Base-by-base conservation (phyloP, 169 alveolate genomes). In the Amoebophrya sp. region DNA sequence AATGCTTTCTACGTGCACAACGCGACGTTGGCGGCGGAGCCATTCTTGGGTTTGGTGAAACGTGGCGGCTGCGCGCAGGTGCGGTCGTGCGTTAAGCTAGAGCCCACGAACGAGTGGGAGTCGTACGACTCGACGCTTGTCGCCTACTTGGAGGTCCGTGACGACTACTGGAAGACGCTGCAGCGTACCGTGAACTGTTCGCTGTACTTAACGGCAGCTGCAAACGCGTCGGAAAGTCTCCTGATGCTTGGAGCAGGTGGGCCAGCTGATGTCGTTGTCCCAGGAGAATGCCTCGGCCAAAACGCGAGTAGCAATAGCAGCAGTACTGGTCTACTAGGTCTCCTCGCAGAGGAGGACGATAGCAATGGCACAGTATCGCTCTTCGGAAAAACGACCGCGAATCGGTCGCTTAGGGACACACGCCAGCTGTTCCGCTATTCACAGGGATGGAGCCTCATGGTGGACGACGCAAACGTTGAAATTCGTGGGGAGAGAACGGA, bases 1-100 rank as follows among this genome's bases (percentile, higher is more conserved):
- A 65, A 65, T 36, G 2, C 38, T 36, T 65, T 26, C 83, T 65
- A 65, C 83, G 83, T 65, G 83, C 83, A 65, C 83, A 65, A 65
- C 83, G 83, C 83, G 33, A 65, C 83, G 33, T 26, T 65, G 83
- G 2, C 83, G 33, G 0, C 36, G 36, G 83, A 65, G 26, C 83
- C 83, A 6, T 65, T 65, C 33, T 36, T 65, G 33, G 83, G 83
- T 18, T 26, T 65, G 83, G 83, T 65, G 2, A 1, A 18, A 26
- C 83, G 83, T 36, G 83, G 83, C 83, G 83, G 83, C 83, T 65
- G 83, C 83, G n/a, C 83, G 83, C 83, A 65, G 33, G n/a, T 65
- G 39, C 83, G 83, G 83, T 36, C 18, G 39, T 65, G 83, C 83
- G 83, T 65, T 29, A 65, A 26, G 10, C 33, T 65, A 36, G 83